Evolutionary conservation across 768 basidiomycete genomes (phyloP), one percentile per base, ranked within the genome.

Genomic region (Trametes cinnabarina): DNA sequence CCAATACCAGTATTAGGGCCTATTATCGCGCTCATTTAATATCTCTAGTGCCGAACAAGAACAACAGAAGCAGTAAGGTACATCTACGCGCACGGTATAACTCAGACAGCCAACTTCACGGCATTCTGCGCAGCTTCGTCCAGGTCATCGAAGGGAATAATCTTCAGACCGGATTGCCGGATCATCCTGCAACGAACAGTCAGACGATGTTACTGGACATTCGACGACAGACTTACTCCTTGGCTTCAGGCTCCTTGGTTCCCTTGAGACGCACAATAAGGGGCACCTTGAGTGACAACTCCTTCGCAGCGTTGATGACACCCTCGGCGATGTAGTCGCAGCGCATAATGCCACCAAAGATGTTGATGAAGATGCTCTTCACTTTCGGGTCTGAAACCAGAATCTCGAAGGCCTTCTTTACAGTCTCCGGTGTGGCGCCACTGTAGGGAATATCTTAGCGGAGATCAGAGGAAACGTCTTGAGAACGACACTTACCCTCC

Each of bases 341-440:
- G 69, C 97, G 87, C 97, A 99, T 99, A 77, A 98, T 99, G 69
- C 89, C 94, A 65, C 93, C 92, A 66, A 95, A 94, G 71, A 94
- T 94, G 77, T 99, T 99, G 76, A 99, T 97, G 72, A 98, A 98
- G 66, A 99, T 99, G 57, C 91, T 91, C 82, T 95, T 96, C 66
- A 98, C 96, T 71, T 92, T 91, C 62, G 87, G 85, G 69, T 98
- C 94, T 44, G 84, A 75, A 22, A 96, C 79, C 22, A 99, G 82
- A 65, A 99, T 91, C 75, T 98, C 94, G 66, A 99, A 99, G 3
- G 97, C 97, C 76, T 95, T 98, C 83, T 98, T 99, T 65, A 99
- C 97, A 4, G 97, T 98, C 69, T 97, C 92, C n/a, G 97, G 94
- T 14, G 96, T 98, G 32, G 97, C 97, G 66, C 96, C 95, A 71